Percentiles rank a stretch among this genome's conserved stretches.
Conservation (phyloP, 2,329 filamentous ascomycete genomes). For the Calonectria pseudoturangicola region DNA sequence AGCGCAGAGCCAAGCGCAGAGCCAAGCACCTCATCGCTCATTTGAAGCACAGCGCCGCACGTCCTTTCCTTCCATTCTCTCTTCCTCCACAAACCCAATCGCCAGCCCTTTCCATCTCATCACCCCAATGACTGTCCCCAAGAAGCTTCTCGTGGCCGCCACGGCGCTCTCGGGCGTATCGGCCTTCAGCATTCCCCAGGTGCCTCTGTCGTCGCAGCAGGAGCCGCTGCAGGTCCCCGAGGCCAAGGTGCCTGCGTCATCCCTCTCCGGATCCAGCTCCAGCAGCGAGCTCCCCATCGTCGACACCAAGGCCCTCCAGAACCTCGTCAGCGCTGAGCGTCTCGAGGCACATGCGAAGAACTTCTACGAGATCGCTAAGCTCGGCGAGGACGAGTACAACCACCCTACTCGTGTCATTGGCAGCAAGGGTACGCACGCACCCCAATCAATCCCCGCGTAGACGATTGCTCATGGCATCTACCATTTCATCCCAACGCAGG, state of each 20-base stretch:
- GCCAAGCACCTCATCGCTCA: slow-evolving; percentile 34
- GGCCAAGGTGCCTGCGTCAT: slow-evolving; percentile 38
- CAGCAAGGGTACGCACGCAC: slow-evolving; percentile 70
- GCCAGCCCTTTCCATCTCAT: neutral
- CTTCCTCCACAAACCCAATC: neutral
- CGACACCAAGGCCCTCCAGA: slow-evolving; percentile 73
- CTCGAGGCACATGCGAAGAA: slow-evolving; percentile 76
- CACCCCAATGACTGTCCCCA: slow-evolving; percentile 49
- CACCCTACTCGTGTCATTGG: slow-evolving; percentile 84
- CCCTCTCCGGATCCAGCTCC: slow-evolving; percentile 39
- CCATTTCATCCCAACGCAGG: neutral
- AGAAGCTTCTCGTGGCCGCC: slow-evolving; percentile 52
- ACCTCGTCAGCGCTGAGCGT: slow-evolving; percentile 71
- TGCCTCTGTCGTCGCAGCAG: slow-evolving; percentile 28
- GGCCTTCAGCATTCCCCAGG: slow-evolving; percentile 52
- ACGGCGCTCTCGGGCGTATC: slow-evolving; percentile 54
- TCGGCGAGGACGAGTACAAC: slow-evolving; percentile 75
- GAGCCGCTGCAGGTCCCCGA: slow-evolving; percentile 29
- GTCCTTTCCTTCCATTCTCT: slow-evolving; percentile 28
- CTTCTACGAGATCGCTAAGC: slow-evolving; percentile 78
- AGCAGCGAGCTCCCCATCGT: slow-evolving; percentile 64
- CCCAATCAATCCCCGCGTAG: neutral
- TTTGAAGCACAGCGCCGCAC: slow-evolving; percentile 31
- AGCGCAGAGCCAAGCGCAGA: slow-evolving; percentile 27
- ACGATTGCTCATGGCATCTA: slow-evolving; percentile 25